Percentiles rank a stretch among this genome's conserved stretches.
Evolutionary conservation across 768 basidiomycete genomes (phyloP).

Genomic region (Sporobolomyces roseus): DNA sequence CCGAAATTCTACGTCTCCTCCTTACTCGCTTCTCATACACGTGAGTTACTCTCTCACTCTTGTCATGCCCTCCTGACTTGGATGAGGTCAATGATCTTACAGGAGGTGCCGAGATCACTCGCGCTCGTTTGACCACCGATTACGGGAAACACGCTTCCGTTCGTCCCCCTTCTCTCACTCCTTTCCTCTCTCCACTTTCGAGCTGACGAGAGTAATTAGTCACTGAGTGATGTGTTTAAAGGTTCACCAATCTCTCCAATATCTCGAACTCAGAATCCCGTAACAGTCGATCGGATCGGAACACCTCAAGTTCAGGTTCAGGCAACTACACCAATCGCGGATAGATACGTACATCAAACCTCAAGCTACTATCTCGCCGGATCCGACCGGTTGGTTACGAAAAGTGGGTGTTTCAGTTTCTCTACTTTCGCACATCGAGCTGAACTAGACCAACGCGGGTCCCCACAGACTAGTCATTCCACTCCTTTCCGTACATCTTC

Average conservation of each 20-base stretch:
- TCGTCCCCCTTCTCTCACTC: not conserved
- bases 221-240: constrained; percentile 27
- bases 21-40: constrained; percentile 11
- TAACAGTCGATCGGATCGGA: not conserved
- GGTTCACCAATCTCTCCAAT: constrained; percentile 10
- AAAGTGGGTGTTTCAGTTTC: not conserved
- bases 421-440: not conserved
- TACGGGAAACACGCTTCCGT: constrained; percentile 13
- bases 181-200: not conserved
- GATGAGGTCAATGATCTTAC: not conserved
- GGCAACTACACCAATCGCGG: constrained; percentile 13
- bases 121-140: not conserved
- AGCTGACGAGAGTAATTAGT: not conserved
- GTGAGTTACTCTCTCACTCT: not conserved
- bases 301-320: not conserved
- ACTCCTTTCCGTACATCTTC: not conserved
- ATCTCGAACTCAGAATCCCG: not conserved
- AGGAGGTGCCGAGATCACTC: constrained; percentile 7
- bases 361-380: not conserved
- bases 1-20: constrained; percentile 27
- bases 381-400: constrained; percentile 8
- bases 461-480: not conserved
- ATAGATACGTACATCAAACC: not conserved
- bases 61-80: not conserved
- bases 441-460: not conserved